Conservation (phyloP, 2,329 filamentous ascomycete genomes). For the Colletotrichum orbiculare region DNA sequence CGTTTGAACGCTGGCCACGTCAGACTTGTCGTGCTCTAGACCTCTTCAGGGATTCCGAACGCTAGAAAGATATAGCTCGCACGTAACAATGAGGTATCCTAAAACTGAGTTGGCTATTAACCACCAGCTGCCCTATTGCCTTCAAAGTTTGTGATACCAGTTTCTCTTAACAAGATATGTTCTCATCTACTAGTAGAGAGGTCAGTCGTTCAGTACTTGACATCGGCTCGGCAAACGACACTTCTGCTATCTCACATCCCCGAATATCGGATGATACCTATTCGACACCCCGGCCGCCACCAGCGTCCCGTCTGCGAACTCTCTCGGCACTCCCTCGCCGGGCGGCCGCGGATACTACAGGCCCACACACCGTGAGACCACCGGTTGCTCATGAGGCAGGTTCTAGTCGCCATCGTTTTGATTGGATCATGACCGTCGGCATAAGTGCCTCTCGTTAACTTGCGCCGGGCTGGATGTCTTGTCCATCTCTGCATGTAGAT, state of each 20-base stretch:
- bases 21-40: conserved; percentile 2
- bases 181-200: too few relatives aligned
- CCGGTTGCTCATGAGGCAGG: conserved; percentile 11
- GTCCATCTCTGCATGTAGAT: too few relatives aligned
- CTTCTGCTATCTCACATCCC: neutral
- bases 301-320: neutral
- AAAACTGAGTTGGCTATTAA: too few relatives aligned
- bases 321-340: conserved; percentile 6
- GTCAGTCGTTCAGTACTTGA: too few relatives aligned
- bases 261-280: conserved; percentile 17
- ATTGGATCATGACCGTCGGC: conserved; percentile 5
- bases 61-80: too few relatives aligned
- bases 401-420: neutral
- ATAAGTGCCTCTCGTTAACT: conserved; percentile 1
- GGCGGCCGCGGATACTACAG: neutral
- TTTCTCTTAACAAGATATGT: too few relatives aligned
- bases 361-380: neutral
- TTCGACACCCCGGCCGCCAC: too few relatives aligned
- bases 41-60: too few relatives aligned
- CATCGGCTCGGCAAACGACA: neutral
- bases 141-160: too few relatives aligned
- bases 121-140: too few relatives aligned
- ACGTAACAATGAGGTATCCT: too few relatives aligned
- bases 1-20: conserved; percentile 16
- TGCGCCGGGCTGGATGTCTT: too few relatives aligned